Conservation (phyloP, 2,329 filamentous ascomycete genomes). For the Helminthosporium solani region DNA sequence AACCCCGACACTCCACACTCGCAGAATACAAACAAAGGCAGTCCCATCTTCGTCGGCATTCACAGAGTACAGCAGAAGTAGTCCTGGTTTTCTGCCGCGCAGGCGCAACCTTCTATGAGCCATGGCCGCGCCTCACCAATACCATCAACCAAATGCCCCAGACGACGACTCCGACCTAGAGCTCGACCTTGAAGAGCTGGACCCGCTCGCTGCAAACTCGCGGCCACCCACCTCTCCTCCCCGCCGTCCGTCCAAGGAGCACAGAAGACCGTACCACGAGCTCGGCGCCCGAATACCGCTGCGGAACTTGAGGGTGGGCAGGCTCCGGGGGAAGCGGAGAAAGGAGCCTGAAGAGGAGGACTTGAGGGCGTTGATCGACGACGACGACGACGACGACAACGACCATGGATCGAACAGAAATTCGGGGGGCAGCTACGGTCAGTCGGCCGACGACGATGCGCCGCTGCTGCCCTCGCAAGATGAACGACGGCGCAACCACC, state of each 20-base stretch:
- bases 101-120: slow-evolving; percentile 33
- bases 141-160: slow-evolving; percentile 59
- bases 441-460: slow-evolving; percentile 65
- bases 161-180: slow-evolving; percentile 73
- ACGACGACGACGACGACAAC: slow-evolving; percentile 63
- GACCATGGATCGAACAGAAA: slow-evolving; percentile 56
- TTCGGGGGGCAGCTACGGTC: slow-evolving; percentile 60
- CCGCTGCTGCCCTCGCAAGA: slow-evolving; percentile 62
- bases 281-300: slow-evolving; percentile 65
- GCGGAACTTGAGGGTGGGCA: slow-evolving; percentile 57
- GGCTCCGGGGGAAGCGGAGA: slow-evolving; percentile 45
- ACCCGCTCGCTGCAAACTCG: slow-evolving; percentile 53
- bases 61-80: slow-evolving; percentile 7
- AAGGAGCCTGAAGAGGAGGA: slow-evolving; percentile 63
- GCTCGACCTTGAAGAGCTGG: slow-evolving; percentile 77
- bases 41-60: slow-evolving; percentile 15
- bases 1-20: neutral
- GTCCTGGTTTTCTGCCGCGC: slow-evolving; percentile 5
- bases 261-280: slow-evolving; percentile 40
- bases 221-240: slow-evolving; percentile 26
- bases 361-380: slow-evolving; percentile 64
- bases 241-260: slow-evolving; percentile 32
- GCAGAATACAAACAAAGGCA: neutral
- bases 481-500: slow-evolving; percentile 23
- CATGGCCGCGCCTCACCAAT: slow-evolving; percentile 50